Percentiles rank a stretch among this genome's conserved stretches.
These are phyloP conservation scores for Atalantia buxifolia DNA, from an alignment of 345 rosid species.

Conservation along the genomic window DNA sequence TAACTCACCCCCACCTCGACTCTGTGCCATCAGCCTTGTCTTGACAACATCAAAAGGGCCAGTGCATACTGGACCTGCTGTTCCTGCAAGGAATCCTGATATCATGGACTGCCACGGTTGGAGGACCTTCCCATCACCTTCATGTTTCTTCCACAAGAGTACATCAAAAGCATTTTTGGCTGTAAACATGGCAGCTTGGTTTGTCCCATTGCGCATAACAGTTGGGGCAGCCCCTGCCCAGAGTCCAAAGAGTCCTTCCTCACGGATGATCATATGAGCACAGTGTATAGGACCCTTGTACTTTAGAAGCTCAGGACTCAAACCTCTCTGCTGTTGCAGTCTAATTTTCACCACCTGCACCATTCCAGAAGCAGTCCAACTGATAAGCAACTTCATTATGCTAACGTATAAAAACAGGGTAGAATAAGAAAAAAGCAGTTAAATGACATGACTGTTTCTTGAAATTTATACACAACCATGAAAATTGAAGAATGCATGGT, in stretches of 20 bases:
- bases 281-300: constrained; percentile 95
- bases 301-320: constrained; percentile 72
- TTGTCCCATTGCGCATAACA: constrained; percentile 94
- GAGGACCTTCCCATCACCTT: constrained; percentile 82
- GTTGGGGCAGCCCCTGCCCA: constrained; percentile 99
- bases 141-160: constrained; percentile 86
- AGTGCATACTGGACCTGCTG: constrained; percentile 87
- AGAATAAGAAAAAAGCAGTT: background rate
- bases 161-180: constrained; percentile 84
- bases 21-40: constrained; percentile 96
- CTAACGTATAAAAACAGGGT: background rate
- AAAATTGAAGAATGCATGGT: background rate
- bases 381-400: background rate
- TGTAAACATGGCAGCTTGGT: constrained; percentile 96
- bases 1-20: constrained; percentile 46
- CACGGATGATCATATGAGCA: constrained; percentile 57
- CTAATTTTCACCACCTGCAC: constrained; percentile 91
- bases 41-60: constrained; percentile 99
- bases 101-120: constrained; percentile 97
- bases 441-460: background rate
- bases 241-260: constrained; percentile 79
- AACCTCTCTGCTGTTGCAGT: constrained; percentile 89
- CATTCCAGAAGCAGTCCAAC: constrained; percentile 18
- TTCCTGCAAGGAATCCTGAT: constrained; percentile 93
- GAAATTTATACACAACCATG: background rate